These are phyloP conservation scores for Plenodomus lindquistii DNA, from an alignment of 2,329 filamentous ascomycete genomes.

Conservation along the genomic window DNA sequence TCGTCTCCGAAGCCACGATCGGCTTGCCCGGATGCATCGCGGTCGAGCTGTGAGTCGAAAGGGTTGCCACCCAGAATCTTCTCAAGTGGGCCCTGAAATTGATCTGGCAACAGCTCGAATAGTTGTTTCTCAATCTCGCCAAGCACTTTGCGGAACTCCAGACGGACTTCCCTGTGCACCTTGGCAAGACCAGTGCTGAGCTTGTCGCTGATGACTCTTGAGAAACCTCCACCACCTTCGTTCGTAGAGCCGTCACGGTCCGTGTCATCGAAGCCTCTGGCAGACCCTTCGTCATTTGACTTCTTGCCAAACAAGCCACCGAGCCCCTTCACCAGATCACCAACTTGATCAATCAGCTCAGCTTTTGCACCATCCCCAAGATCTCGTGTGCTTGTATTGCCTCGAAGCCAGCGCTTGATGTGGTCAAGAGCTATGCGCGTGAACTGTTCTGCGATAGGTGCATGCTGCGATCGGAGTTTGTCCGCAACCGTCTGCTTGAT, in stretches of 20 bases:
- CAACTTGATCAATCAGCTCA: conserved; percentile 34
- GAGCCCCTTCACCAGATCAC: conserved; percentile 33
- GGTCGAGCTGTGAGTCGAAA: conserved; percentile 34
- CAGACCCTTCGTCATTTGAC: conserved; percentile 21
- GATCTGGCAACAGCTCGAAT: conserved; percentile 33
- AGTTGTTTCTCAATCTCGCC: conserved; percentile 35
- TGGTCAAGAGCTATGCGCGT: conserved; percentile 34
- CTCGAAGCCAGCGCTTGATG: conserved; percentile 38
- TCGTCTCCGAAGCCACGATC: conserved; percentile 35
- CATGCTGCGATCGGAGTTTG: conserved; percentile 32
- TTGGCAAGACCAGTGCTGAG: conserved; percentile 35
- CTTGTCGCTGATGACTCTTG: conserved; percentile 33
- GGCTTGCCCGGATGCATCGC: conserved; percentile 23
- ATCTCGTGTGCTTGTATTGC: conserved; percentile 35
- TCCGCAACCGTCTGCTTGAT: conserved; percentile 33
- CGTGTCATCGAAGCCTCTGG: conserved; percentile 20
- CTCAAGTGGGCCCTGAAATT: conserved; percentile 34
- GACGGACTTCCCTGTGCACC: conserved; percentile 34
- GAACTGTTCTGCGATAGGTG: conserved; percentile 34
- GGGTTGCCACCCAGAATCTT: conserved; percentile 37
- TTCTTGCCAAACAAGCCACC: conserved; percentile 31
- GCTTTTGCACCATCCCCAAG: conserved; percentile 35
- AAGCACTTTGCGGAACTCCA: conserved; percentile 35
- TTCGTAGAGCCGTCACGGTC: conserved; percentile 14
- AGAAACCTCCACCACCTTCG: conserved; percentile 29